phyloP scores from a whole-genome alignment of 2,329 filamentous ascomycete genomes.

The Sclerotinia trifoliorum region DNA sequence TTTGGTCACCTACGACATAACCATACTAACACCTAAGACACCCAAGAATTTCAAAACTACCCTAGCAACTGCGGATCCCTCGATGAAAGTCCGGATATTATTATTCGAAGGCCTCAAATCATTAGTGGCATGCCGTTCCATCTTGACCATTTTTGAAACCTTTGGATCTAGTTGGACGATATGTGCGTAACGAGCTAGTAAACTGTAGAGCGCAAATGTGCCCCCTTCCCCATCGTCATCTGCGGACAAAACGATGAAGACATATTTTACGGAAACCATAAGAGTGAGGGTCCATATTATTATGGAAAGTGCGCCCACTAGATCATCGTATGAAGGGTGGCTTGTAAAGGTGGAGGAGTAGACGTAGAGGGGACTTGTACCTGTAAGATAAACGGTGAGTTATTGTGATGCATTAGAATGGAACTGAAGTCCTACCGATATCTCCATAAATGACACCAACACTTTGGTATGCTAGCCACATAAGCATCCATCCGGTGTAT shows the following conservation, averaged over 20 bases:
- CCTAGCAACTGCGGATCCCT: slow-evolving; percentile 53
- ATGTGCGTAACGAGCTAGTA: slow-evolving; percentile 60
- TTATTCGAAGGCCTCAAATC: slow-evolving; percentile 55
- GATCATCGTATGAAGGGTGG: slow-evolving; percentile 54
- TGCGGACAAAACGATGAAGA: slow-evolving; percentile 62
- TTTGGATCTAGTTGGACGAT: slow-evolving; percentile 60
- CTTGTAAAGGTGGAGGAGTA: slow-evolving; percentile 65
- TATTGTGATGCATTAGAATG: not conserved
- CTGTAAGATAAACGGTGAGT: not conserved
- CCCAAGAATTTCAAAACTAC: slow-evolving; percentile 59
- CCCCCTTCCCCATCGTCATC: slow-evolving; percentile 72
- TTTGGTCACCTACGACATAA: slow-evolving; percentile 48
- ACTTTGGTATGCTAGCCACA: slow-evolving; percentile 61
- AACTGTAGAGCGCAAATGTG: slow-evolving; percentile 65
- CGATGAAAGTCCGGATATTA: slow-evolving; percentile 55
- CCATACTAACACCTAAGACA: slow-evolving; percentile 65
- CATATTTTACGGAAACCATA: slow-evolving; percentile 69
- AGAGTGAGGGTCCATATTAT: slow-evolving; percentile 68
- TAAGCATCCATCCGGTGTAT: slow-evolving; percentile 34
- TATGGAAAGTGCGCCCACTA: slow-evolving; percentile 64
- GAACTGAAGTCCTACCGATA: slow-evolving; percentile 51
- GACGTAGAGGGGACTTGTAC: slow-evolving; percentile 64
- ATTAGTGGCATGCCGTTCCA: slow-evolving; percentile 57
- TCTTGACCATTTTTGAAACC: slow-evolving; percentile 53
- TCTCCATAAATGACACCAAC: slow-evolving; percentile 69